These are phyloP conservation scores for Mortierella sp. DNA, from an alignment of 371 early-diverging fungal species.

Conservation along the genomic window DNA sequence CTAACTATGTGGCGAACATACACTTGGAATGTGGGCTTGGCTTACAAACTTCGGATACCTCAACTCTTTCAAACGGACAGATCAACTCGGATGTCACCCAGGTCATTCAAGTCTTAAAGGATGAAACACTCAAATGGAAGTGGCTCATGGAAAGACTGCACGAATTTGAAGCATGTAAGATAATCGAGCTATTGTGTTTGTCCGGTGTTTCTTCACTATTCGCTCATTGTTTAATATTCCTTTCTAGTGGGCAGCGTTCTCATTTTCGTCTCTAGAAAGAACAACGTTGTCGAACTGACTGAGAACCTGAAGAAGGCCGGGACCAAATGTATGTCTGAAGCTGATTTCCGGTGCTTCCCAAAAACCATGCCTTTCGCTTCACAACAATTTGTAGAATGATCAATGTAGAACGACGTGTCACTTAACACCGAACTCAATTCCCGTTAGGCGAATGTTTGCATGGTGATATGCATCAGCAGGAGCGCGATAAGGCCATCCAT, in stretches of 20 bases:
- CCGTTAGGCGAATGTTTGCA: slow-evolving; percentile 93
- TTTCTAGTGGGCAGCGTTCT: slow-evolving; percentile 72
- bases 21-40: too few species aligned
- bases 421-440: background rate
- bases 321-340: slow-evolving; percentile 63
- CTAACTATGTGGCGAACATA: too few species aligned
- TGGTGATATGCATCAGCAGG: slow-evolving; percentile 97
- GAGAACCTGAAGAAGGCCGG: slow-evolving; percentile 62
- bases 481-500: slow-evolving; percentile 92
- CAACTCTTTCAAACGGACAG: too few species aligned
- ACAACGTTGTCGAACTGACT: slow-evolving; percentile 69
- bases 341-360: too few species aligned
- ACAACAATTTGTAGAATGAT: too few species aligned
- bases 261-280: slow-evolving; percentile 75
- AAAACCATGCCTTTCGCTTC: background rate
- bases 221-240: too few species aligned
- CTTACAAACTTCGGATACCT: too few species aligned
- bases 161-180: slow-evolving; percentile 67
- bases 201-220: background rate
- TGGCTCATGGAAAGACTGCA: slow-evolving; percentile 69
- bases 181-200: background rate
- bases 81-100: slow-evolving; percentile 87
- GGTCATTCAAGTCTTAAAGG: slow-evolving; percentile 70
- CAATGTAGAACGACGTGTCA: too few species aligned
- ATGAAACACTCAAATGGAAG: slow-evolving; percentile 72